phyloP scores from a whole-genome alignment of 805 yeast genomes.

The Sugiyamaella marilandica region DNA sequence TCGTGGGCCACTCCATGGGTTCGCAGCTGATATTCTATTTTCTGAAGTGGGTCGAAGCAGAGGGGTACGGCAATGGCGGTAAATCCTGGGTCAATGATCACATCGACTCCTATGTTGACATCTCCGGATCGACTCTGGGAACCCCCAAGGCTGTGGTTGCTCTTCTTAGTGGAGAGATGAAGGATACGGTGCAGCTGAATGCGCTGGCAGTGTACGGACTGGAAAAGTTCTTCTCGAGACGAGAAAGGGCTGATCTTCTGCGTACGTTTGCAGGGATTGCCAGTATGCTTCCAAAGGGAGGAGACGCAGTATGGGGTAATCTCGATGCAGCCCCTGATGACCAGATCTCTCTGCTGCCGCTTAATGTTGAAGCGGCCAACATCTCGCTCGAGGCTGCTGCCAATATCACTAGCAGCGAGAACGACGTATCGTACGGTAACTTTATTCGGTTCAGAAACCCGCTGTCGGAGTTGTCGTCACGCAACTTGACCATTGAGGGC shows the following conservation, averaged over 20 bases:
- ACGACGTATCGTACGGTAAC: conserved; percentile 54
- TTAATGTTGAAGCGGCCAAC: conserved; percentile 19
- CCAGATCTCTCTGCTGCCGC: conserved; percentile 25
- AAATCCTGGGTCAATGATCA: conserved; percentile 79
- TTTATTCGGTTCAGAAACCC: conserved; percentile 61
- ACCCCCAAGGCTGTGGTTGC: conserved; percentile 95
- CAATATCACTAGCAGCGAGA: background rate
- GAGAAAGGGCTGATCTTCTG: conserved; percentile 81
- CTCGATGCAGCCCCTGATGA: conserved; percentile 69
- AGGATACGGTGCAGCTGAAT: conserved; percentile 91
- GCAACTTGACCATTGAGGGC: conserved; percentile 60
- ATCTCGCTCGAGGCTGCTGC: background rate
- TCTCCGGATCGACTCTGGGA: conserved; percentile 86
- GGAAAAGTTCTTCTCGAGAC: conserved; percentile 86
- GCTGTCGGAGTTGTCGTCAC: conserved; percentile 40
- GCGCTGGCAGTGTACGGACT: conserved; percentile 89
- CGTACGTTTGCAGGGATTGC: conserved; percentile 92
- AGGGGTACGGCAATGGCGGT: conserved; percentile 92
- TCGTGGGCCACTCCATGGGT: conserved; percentile 96
- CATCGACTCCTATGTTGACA: conserved; percentile 75
- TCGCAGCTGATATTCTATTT: conserved; percentile 84
- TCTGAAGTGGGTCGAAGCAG: conserved; percentile 94
- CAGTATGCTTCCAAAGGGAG: conserved; percentile 96
- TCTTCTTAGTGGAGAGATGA: conserved; percentile 95
- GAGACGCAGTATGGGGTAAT: conserved; percentile 84